phyloP scores from a whole-genome alignment of 1,139 yeast species.

The Trichomonascaceae sp. region DNA sequence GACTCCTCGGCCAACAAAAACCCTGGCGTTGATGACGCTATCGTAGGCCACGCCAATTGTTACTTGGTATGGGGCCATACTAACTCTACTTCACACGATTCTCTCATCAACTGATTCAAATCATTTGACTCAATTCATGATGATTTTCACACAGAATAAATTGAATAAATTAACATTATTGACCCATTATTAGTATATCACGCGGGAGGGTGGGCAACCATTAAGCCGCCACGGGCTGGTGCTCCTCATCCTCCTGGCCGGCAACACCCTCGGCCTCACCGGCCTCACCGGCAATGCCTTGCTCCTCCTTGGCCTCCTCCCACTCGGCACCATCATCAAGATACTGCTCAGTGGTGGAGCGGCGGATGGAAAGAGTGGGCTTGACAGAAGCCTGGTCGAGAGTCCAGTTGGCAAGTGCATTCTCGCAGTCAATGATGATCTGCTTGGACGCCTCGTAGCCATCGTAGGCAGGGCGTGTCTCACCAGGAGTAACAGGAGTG shows the following conservation, averaged over 20 bases:
- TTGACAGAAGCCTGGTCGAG: constrained; percentile 89
- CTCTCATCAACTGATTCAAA: no score
- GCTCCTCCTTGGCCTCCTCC: constrained; percentile 30
- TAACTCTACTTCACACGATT: no score
- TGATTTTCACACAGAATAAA: no score
- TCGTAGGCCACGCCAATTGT: not conserved
- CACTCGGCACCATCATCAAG: constrained; percentile 43
- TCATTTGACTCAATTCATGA: no score
- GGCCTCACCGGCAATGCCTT: constrained; percentile 7
- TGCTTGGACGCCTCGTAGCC: constrained; percentile 98
- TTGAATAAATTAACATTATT: no score
- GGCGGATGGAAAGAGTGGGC: constrained; percentile 85
- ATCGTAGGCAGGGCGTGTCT: constrained; percentile 95
- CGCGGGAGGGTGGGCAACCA: no score
- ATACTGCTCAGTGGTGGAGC: constrained; percentile 47
- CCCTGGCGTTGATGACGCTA: not conserved
- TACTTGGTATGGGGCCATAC: not conserved
- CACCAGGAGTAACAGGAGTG: constrained; percentile 97
- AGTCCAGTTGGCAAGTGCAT: constrained; percentile 93
- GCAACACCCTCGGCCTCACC: constrained; percentile 8
- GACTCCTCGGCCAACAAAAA: not conserved
- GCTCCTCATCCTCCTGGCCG: constrained; percentile 6
- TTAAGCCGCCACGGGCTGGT: no score
- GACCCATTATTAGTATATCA: no score
- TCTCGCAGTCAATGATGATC: constrained; percentile 93